Evolutionary conservation across 2,329 filamentous ascomycete genomes (phyloP), one percentile per base, ranked within the genome.

Genomic region (Aspergillus pseudoviridinutans): DNA sequence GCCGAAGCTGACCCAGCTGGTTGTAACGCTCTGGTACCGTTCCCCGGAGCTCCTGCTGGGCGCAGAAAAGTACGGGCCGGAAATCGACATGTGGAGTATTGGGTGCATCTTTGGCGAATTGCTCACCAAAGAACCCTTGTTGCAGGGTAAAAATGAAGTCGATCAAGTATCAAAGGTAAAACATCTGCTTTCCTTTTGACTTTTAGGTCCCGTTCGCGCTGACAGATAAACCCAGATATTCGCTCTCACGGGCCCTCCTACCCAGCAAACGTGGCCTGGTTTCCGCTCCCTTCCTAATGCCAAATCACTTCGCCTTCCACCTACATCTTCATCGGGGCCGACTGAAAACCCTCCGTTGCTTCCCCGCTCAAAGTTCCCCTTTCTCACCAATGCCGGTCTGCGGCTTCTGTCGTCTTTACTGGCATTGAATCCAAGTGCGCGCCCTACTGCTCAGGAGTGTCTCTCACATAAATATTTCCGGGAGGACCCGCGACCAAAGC

Each of bases 21-120:
- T 99, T 61, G 93, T 97, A 20, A 99, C 94, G 6, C 83, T 99
- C 6, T 99, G 94, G 94, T 99, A 99, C 74, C 90, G 94, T 56
- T 84, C 90, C 0, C 94, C 94, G 0, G 94, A 97, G 75, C 83
- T 97, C 10, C 83, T 99, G 1, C 85, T 97, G 3, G 94, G 94
- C 5, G 80, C 90, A 0, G 83, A 84, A 38, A 82, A 81, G 17
- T 99, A 99, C 77, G 87, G 83, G 58, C 78, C 82, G 1, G 84
- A 89, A 59, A 82, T 97, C 66, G 94, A 97, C 76, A 89, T 97
- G 83, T 99, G 94, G 94, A 95, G 90, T 75, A 80, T 97, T 3
- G 94, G 94, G 12, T 97, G 94, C 76, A 92, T 99, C 69, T 96
- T 99, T 70, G 93, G 88, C 60, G 94, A 99, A 78, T 83, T 99